phyloP scores from a whole-genome alignment of 352 stramenopile species.

The Phytopythium sindhum region DNA sequence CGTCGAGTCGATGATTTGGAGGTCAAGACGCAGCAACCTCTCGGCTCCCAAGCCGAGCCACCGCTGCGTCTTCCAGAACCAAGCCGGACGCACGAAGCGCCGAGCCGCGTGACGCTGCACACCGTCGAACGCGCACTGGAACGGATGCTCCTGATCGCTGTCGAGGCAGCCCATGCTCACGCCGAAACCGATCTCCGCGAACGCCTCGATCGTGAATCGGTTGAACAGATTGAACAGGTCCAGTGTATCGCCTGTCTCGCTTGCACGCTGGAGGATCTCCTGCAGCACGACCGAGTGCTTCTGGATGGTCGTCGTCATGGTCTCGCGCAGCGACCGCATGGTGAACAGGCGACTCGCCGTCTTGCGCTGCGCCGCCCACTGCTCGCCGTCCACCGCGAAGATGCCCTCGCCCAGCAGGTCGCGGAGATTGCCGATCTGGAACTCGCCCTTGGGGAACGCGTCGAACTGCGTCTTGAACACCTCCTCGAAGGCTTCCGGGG shows the following conservation, averaged over 20 bases:
- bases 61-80: slow-evolving; percentile 39
- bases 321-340: slow-evolving; percentile 20
- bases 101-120: slow-evolving; percentile 23
- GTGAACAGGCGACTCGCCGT: slow-evolving; percentile 51
- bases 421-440: slow-evolving; percentile 21
- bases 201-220: slow-evolving; percentile 45
- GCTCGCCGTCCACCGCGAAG: slow-evolving; percentile 49
- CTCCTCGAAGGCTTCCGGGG: slow-evolving; percentile 31
- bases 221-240: slow-evolving; percentile 27
- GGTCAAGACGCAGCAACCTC: no score
- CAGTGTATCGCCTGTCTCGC: slow-evolving; percentile 14
- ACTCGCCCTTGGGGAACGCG: slow-evolving; percentile 58
- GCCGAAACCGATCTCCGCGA: slow-evolving; percentile 51
- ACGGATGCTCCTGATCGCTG: slow-evolving; percentile 19
- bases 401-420: slow-evolving; percentile 68
- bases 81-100: slow-evolving; percentile 44
- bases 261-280: slow-evolving; percentile 8
- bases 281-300: slow-evolving; percentile 12
- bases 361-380: slow-evolving; percentile 70
- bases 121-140: slow-evolving; percentile 29
- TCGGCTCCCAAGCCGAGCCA: slow-evolving; percentile 27
- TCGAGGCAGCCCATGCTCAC: slow-evolving; percentile 25
- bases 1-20: slow-evolving; percentile 30
- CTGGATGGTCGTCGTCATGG: slow-evolving; percentile 17
- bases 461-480: slow-evolving; percentile 60